phyloP scores from a whole-genome alignment of 23 red algal species.

The Gracilaria vermiculophylla region DNA sequence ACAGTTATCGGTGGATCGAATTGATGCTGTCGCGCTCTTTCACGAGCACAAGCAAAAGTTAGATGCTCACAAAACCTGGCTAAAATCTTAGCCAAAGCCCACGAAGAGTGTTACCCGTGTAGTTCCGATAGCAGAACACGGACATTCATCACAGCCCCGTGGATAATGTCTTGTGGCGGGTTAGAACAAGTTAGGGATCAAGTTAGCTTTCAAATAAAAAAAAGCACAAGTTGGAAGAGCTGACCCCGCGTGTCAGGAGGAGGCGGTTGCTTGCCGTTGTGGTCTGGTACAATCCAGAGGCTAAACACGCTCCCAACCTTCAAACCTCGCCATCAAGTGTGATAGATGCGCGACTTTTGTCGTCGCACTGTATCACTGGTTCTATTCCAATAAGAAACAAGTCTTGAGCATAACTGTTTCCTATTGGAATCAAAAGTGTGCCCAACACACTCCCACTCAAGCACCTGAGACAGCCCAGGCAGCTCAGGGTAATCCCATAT shows the following conservation, averaged over 20 bases:
- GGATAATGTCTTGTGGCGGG: constrained; percentile 27
- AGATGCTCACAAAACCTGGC: constrained; percentile 41
- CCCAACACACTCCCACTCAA: background rate
- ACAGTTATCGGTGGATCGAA: background rate
- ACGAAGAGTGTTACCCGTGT: constrained; percentile 31
- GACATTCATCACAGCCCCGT: constrained; percentile 32
- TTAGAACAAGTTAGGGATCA: constrained; percentile 39
- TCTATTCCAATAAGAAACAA: constrained; percentile 9
- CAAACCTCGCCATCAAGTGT: constrained; percentile 26
- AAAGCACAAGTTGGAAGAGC: constrained; percentile 14
- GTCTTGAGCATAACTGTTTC: background rate
- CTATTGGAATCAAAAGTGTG: background rate
- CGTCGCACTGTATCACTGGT: background rate
- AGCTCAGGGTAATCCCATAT: background rate
- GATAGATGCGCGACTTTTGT: background rate
- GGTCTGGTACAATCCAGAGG: background rate
- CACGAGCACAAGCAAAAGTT: background rate
- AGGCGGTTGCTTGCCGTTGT: background rate
- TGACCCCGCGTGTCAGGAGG: constrained; percentile 11
- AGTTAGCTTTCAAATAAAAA: constrained; percentile 36
- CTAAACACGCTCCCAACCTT: background rate
- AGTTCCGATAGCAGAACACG: background rate
- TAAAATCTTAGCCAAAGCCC: constrained; percentile 27
- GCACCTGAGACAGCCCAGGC: background rate
- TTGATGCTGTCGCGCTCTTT: background rate